Conservation (phyloP, 202 grass and related monocot species). For the Thinopyrum obtusiflorum region DNA sequence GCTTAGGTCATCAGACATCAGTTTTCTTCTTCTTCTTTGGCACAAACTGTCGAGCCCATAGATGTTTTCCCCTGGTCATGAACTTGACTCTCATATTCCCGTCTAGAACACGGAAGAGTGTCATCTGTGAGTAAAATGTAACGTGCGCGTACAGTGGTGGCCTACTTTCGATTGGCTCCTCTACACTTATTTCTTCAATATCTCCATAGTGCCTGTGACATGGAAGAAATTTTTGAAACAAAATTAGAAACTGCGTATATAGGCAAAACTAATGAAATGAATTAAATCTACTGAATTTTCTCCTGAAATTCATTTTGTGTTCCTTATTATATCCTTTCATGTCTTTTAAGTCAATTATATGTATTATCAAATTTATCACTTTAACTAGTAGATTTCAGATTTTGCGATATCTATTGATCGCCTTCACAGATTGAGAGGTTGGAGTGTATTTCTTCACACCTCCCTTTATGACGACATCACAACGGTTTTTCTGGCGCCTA, state of each 20-base stretch:
- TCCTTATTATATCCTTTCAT: background rate
- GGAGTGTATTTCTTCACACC: background rate
- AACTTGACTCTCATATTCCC: constrained; percentile 43
- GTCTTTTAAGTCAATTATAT: background rate
- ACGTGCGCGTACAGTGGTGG: constrained; percentile 55
- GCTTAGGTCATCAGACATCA: background rate
- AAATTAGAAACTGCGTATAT: background rate
- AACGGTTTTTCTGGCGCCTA: background rate
- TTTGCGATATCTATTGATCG: background rate
- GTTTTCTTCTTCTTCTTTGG: constrained; percentile 39
- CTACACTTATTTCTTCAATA: constrained; percentile 46
- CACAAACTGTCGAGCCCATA: constrained; percentile 57
- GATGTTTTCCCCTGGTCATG: constrained; percentile 44
- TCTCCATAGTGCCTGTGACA: constrained; percentile 46
- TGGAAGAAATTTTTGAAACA: background rate
- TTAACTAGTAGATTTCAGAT: background rate
- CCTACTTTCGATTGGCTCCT: constrained; percentile 30
- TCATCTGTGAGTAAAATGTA: constrained; percentile 36
- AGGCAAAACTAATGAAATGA: background rate
- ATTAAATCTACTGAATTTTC: background rate
- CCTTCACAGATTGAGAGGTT: background rate
- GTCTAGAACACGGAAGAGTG: constrained; percentile 34
- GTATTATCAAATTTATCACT: background rate
- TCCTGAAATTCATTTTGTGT: background rate
- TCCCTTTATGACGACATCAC: background rate